phyloP scores from a whole-genome alignment of 345 rosid species.

The Lepidium didymum region DNA sequence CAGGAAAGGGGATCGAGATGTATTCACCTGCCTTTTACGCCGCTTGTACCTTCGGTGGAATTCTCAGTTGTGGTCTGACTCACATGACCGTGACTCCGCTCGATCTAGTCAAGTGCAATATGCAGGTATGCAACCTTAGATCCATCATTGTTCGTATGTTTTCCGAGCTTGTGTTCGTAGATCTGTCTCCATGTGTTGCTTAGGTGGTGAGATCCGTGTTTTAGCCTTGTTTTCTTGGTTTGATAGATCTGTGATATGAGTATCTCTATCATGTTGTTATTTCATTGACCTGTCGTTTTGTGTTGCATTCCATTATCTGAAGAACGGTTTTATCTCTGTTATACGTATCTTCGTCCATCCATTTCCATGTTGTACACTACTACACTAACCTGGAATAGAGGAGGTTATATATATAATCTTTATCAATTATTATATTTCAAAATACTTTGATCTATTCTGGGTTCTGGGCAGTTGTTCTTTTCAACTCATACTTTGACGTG shows the following conservation, averaged over 20 bases:
- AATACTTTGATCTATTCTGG: background rate
- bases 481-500: background rate
- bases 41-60: conserved; percentile 84
- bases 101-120: conserved; percentile 98
- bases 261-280: background rate
- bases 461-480: background rate
- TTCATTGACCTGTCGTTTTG: background rate
- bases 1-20: conserved; percentile 69
- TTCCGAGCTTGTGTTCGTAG: background rate
- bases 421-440: background rate
- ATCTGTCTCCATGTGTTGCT: background rate
- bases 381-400: background rate
- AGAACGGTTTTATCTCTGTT: background rate
- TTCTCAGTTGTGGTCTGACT: conserved; percentile 91
- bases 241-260: background rate
- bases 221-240: background rate
- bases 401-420: background rate
- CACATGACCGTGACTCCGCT: conserved; percentile 97
- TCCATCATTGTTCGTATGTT: background rate
- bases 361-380: background rate
- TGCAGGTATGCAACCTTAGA: conserved; percentile 57
- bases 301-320: background rate
- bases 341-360: background rate
- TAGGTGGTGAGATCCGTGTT: conserved; percentile 11
- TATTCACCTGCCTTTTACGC: conserved; percentile 86